These are phyloP conservation scores for Pisolithus sp. DNA, from an alignment of 768 basidiomycete genomes.

Conservation along the genomic window DNA sequence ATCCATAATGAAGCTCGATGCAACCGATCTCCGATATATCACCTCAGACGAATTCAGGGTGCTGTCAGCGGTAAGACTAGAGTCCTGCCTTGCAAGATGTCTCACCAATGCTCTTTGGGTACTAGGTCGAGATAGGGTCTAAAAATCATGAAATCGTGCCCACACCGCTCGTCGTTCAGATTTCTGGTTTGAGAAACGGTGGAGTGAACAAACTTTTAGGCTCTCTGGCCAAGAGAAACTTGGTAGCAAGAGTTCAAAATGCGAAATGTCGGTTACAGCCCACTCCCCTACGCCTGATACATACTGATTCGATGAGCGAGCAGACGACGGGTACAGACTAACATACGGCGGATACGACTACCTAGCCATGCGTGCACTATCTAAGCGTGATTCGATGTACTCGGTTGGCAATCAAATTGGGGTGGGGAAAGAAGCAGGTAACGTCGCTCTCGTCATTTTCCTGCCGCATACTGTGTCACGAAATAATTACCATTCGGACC, in stretches of 20 bases:
- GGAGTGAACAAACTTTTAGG: slow-evolving; percentile 92
- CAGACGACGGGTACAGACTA: slow-evolving; percentile 94
- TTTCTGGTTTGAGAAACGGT: slow-evolving; percentile 87
- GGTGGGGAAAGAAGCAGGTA: slow-evolving; percentile 95
- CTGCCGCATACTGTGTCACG: not conserved
- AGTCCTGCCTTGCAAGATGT: not conserved
- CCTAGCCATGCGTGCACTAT: slow-evolving; percentile 88
- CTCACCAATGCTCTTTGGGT: not conserved
- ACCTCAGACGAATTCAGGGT: slow-evolving; percentile 91
- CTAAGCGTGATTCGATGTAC: slow-evolving; percentile 80
- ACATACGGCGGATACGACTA: slow-evolving; percentile 99
- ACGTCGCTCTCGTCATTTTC: slow-evolving; percentile 12
- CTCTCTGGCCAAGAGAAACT: slow-evolving; percentile 82
- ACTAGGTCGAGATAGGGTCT: slow-evolving; percentile 98
- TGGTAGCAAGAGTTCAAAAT: slow-evolving; percentile 87
- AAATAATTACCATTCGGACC: not conserved
- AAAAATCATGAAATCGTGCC: slow-evolving; percentile 98
- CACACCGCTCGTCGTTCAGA: slow-evolving; percentile 79
- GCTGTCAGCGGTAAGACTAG: slow-evolving; percentile 70
- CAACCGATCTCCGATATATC: slow-evolving; percentile 89
- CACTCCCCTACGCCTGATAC: not conserved
- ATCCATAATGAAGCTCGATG: slow-evolving; percentile 79
- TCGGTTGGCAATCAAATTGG: slow-evolving; percentile 98
- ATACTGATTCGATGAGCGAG: slow-evolving; percentile 5
- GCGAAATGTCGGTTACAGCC: slow-evolving; percentile 62